phyloP scores from a whole-genome alignment of 306 rosid genomes.

The Quercus berberidifolia region DNA sequence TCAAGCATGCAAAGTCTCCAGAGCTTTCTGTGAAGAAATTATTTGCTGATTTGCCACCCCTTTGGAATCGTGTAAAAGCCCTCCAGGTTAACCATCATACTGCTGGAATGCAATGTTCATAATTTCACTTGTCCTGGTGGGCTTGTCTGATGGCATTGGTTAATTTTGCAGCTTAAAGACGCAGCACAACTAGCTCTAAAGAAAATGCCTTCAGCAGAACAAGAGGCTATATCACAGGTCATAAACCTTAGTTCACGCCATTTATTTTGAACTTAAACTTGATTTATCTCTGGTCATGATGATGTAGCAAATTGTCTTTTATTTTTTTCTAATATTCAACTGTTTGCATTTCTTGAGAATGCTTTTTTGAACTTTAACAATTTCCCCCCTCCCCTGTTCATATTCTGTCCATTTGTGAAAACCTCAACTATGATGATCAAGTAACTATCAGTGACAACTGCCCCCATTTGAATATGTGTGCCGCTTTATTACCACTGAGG shows the following conservation, averaged over 20 bases:
- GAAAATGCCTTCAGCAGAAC: slow-evolving; percentile 98
- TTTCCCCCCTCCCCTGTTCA: not conserved
- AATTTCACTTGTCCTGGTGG: slow-evolving; percentile 20
- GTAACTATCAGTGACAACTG: not conserved
- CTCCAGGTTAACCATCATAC: slow-evolving; percentile 66
- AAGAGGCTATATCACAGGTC: slow-evolving; percentile 97
- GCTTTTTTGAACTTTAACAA: no score
- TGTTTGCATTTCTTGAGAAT: not conserved
- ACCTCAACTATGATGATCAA: not conserved
- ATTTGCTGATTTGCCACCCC: slow-evolving; percentile 87
- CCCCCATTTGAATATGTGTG: not conserved
- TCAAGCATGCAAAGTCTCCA: slow-evolving; percentile 86
- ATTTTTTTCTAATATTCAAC: not conserved
- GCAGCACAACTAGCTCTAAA: slow-evolving; percentile 93
- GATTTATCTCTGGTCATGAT: not conserved
- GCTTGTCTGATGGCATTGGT: slow-evolving; percentile 21
- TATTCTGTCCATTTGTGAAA: not conserved
- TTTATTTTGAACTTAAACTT: not conserved
- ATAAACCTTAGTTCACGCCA: not conserved
- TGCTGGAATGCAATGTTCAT: slow-evolving; percentile 9
- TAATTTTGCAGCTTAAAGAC: slow-evolving; percentile 71
- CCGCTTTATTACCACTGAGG: not conserved
- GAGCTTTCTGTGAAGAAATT: slow-evolving; percentile 88
- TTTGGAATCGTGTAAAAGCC: slow-evolving; percentile 89
- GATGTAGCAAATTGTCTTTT: not conserved